Percentiles rank a stretch among this genome's conserved stretches.
phyloP scores from a whole-genome alignment of 306 rosid genomes.

The Acacia melanoxylon region DNA sequence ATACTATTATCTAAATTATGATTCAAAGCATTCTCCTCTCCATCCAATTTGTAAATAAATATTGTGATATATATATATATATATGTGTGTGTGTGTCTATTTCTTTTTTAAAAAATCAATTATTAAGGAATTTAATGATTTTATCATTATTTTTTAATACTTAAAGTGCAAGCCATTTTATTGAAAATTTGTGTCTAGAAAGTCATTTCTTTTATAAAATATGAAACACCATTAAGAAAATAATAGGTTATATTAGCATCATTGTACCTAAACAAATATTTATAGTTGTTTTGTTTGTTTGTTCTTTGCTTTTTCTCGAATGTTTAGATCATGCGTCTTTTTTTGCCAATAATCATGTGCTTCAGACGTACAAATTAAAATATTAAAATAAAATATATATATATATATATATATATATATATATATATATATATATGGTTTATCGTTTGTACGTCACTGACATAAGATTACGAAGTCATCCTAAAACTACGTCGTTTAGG shows the following conservation, averaged over 20 bases:
- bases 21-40: background rate
- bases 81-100: rapidly evolving
- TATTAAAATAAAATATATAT: no score
- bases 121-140: no score
- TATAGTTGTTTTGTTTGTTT: background rate
- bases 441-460: no score
- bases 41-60: background rate
- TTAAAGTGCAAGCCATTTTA: background rate
- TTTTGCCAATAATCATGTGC: background rate
- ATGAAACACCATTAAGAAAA: background rate
- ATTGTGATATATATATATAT: background rate
- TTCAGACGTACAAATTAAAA: background rate
- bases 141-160: background rate
- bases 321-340: background rate
- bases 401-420: background rate
- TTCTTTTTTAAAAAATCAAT: background rate
- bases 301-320: background rate
- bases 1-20: no score
- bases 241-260: slow-evolving; percentile 1
- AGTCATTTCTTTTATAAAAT: background rate
- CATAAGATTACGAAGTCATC: no score
- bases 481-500: no score
- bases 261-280: slow-evolving; percentile 2
- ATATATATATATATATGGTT: background rate
- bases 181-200: background rate